phyloP scores from a whole-genome alignment of 495 filamentous ascomycete species.

The Hypoxylon fragiforme region DNA sequence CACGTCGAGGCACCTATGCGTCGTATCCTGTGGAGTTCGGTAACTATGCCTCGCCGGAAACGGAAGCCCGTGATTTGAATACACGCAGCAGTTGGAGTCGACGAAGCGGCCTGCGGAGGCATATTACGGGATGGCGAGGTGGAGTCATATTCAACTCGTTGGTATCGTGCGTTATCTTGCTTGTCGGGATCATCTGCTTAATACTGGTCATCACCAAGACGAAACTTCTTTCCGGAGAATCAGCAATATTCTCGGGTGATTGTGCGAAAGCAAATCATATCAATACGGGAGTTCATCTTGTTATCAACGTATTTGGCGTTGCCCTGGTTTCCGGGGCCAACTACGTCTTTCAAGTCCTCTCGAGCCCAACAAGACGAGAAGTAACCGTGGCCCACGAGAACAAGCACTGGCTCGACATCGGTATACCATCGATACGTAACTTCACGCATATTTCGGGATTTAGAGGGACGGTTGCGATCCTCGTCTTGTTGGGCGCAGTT shows the following conservation, averaged over 20 bases:
- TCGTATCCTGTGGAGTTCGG: constrained; percentile 44
- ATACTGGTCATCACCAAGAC: constrained; percentile 41
- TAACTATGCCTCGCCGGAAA: constrained; percentile 25
- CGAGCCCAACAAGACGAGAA: constrained; percentile 56
- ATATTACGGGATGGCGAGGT: constrained; percentile 44
- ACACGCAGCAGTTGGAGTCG: constrained; percentile 25
- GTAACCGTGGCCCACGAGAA: constrained; percentile 51
- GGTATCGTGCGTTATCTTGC: constrained; percentile 41
- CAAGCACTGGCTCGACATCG: constrained; percentile 57
- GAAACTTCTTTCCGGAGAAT: constrained; percentile 34
- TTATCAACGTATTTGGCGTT: constrained; percentile 42
- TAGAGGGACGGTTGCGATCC: constrained; percentile 42
- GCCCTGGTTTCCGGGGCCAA: constrained; percentile 48
- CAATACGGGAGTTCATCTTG: constrained; percentile 42
- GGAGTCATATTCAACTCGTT: constrained; percentile 44
- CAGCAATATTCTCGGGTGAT: constrained; percentile 40
- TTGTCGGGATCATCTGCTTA: constrained; percentile 45
- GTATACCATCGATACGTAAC: constrained; percentile 55
- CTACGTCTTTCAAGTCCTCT: constrained; percentile 55
- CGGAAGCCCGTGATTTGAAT: constrained; percentile 15
- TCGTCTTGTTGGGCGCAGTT: constrained; percentile 43
- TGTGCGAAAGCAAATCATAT: constrained; percentile 40
- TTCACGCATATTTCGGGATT: constrained; percentile 43
- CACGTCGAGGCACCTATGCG: constrained; percentile 29
- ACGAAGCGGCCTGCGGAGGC: constrained; percentile 30